These are phyloP conservation scores for Inga laurina DNA, from an alignment of 306 rosid species.

Conservation along the genomic window DNA sequence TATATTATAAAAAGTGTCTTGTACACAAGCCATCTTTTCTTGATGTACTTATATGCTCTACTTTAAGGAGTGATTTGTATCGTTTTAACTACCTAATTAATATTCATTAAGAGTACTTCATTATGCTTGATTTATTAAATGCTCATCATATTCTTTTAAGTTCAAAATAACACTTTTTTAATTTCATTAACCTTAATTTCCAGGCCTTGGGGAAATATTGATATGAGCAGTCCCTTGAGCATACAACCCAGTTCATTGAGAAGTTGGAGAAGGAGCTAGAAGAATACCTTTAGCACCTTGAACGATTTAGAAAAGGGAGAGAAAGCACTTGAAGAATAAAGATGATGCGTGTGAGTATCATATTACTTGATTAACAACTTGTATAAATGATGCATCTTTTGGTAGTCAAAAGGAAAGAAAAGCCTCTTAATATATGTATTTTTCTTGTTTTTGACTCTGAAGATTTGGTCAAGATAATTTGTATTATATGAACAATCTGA, in stretches of 20 bases:
- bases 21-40: slow-evolving; percentile 18
- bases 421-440: not conserved
- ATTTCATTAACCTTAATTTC: no score
- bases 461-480: not conserved
- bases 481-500: not conserved
- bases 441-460: not conserved
- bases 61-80: not conserved
- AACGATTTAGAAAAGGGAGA: slow-evolving; percentile 54
- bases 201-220: slow-evolving; percentile 80
- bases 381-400: slow-evolving; percentile 17
- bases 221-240: slow-evolving; percentile 79
- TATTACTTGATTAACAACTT: not conserved
- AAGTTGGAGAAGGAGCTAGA: slow-evolving; percentile 83
- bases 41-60: slow-evolving; percentile 20
- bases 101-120: slow-evolving; percentile 9
- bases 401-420: not conserved
- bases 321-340: slow-evolving; percentile 14
- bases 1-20: not conserved
- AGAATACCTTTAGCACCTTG: slow-evolving; percentile 64
- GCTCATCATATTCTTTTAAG: slow-evolving; percentile 1
- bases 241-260: slow-evolving; percentile 85
- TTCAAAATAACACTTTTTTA: no score
- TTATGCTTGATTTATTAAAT: not conserved
- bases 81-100: not conserved
- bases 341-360: slow-evolving; percentile 26